Percentiles rank a stretch among this genome's conserved stretches.
These are phyloP conservation scores for Syzygium jambos DNA, from an alignment of 345 rosid genomes.

Conservation along the genomic window DNA sequence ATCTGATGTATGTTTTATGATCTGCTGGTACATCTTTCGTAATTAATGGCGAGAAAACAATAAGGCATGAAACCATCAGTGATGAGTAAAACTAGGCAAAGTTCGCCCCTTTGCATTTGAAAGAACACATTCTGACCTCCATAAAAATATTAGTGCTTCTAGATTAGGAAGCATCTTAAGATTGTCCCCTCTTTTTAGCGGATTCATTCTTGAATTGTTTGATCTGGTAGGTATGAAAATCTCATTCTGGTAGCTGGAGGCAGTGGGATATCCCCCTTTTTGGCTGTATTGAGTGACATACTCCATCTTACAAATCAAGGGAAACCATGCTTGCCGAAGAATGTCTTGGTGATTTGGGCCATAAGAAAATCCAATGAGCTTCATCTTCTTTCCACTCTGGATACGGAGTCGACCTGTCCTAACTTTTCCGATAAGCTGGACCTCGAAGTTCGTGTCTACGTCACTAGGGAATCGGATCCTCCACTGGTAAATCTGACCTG, in stretches of 20 bases:
- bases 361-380: constrained; percentile 70
- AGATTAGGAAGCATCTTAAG: neutral
- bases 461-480: constrained; percentile 72
- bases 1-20: constrained; percentile 45
- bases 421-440: constrained; percentile 37
- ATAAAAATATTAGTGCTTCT: neutral
- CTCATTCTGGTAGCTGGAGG: constrained; percentile 89
- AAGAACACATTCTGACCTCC: neutral
- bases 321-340: constrained; percentile 58
- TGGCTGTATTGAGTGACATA: constrained; percentile 77
- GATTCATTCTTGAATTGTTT: neutral
- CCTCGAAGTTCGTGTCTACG: constrained; percentile 45
- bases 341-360: constrained; percentile 72
- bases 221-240: constrained; percentile 59
- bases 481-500: constrained; percentile 31
- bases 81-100: neutral
- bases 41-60: neutral
- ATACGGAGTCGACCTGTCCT: constrained; percentile 58
- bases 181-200: neutral
- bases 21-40: neutral
- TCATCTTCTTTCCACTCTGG: constrained; percentile 52
- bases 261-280: constrained; percentile 82
- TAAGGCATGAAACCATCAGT: neutral
- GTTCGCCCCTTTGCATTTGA: neutral
- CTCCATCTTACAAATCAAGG: constrained; percentile 58